Conservation (phyloP, 257 asterid species). For the Lithospermum erythrorhizon region DNA sequence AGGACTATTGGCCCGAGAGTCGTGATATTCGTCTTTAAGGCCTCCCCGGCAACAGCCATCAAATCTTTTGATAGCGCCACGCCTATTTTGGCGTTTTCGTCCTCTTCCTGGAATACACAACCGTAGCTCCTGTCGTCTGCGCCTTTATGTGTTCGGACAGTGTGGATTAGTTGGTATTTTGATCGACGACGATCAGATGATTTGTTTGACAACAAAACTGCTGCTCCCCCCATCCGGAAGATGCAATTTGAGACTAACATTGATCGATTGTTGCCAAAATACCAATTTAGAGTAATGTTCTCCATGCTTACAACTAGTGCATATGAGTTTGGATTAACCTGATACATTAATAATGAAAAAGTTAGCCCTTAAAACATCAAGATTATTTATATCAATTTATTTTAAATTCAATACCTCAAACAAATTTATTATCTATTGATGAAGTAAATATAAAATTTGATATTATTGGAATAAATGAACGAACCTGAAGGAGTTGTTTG, state of each 20-base stretch:
- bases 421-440: no score
- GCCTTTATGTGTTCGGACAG: slow-evolving; percentile 51
- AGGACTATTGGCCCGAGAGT: slow-evolving; percentile 45
- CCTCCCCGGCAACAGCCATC: slow-evolving; percentile 46
- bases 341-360: neutral
- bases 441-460: no score
- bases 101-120: slow-evolving; percentile 49
- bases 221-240: slow-evolving; percentile 54
- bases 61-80: slow-evolving; percentile 38
- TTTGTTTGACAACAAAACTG: slow-evolving; percentile 36
- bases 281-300: slow-evolving; percentile 54
- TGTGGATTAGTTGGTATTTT: slow-evolving; percentile 40
- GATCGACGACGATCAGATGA: slow-evolving; percentile 25
- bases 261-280: slow-evolving; percentile 53
- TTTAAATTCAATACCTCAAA: no score
- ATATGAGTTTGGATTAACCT: slow-evolving; percentile 26
- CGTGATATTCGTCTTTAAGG: slow-evolving; percentile 41
- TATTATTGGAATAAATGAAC: neutral
- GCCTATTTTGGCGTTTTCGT: slow-evolving; percentile 32
- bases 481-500: slow-evolving; percentile 31
- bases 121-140: slow-evolving; percentile 40
- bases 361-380: neutral
- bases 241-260: slow-evolving; percentile 53
- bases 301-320: slow-evolving; percentile 47
- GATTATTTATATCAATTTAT: no score